phyloP scores from a whole-genome alignment of 192 early-diverging fungal species.

The Diversispora epigaea region DNA sequence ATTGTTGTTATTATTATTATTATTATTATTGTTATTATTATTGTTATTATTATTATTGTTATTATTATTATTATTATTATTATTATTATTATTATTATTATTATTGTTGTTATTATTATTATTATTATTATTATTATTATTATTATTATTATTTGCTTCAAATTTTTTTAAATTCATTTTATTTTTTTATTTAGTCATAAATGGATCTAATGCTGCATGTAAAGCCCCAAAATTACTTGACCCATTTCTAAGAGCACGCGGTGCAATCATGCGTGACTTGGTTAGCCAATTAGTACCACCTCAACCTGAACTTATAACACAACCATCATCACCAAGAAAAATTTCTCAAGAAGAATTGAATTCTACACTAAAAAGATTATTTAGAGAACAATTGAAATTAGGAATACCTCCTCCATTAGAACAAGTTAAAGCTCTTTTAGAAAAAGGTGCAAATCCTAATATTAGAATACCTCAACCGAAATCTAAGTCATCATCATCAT shows the following conservation, averaged over 20 bases:
- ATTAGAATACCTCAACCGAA: not conserved
- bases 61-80: not conserved
- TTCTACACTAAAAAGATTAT: not conserved
- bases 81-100: not conserved
- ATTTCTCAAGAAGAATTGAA: slow-evolving; percentile 5
- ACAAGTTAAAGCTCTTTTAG: not conserved
- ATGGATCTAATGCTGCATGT: slow-evolving; percentile 57
- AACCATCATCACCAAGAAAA: slow-evolving; percentile 2
- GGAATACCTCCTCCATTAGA: not conserved
- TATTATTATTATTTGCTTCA: not conserved
- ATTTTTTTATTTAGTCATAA: slow-evolving; percentile 48
- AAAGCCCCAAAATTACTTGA: slow-evolving; percentile 52
- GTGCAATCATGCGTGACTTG: slow-evolving; percentile 3
- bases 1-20: not conserved
- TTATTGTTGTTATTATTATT: not conserved
- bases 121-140: too few relatives aligned
- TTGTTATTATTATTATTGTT: too few relatives aligned
- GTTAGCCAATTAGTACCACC: not conserved
- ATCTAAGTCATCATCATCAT: not conserved
- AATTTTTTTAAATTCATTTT: not conserved
- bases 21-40: not conserved
- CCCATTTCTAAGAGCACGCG: slow-evolving; percentile 48
- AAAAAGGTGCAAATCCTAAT: slow-evolving; percentile 5
- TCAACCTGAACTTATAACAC: not conserved
- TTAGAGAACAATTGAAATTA: not conserved